Evolutionary conservation across 305 asterid species (phyloP).

Genomic region (Rubia tinctorum): DNA sequence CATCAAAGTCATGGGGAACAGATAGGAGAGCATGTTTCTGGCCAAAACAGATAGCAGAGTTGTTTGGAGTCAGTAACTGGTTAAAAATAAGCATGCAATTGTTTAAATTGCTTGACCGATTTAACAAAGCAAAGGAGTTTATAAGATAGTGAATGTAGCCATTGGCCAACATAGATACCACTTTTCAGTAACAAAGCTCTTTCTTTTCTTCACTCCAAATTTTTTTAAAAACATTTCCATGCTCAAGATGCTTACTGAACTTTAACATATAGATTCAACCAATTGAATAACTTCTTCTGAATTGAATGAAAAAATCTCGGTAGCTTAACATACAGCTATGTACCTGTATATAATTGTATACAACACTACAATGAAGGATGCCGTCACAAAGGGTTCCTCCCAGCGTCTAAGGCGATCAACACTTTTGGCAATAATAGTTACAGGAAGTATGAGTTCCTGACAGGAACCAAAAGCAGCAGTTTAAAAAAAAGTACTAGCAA

Average conservation of each 20-base stretch:
- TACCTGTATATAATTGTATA: slow-evolving; percentile 85
- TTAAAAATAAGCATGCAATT: neutral
- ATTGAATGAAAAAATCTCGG: slow-evolving; percentile 2
- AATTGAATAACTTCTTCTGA: neutral
- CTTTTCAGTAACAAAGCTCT: neutral
- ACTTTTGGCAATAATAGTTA: slow-evolving; percentile 51
- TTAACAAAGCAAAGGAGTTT: slow-evolving; percentile 1
- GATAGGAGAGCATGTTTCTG: slow-evolving; percentile 80
- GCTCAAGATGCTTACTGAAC: neutral
- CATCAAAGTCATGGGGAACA: slow-evolving; percentile 78
- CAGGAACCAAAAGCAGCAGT: neutral
- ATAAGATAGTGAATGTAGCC: neutral
- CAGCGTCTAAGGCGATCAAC: slow-evolving; percentile 76
- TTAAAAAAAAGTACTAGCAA: neutral
- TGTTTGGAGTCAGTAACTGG: slow-evolving; percentile 8
- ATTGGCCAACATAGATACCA: neutral
- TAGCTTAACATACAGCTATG: slow-evolving; percentile 10
- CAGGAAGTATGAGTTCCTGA: slow-evolving; percentile 55
- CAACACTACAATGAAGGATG: slow-evolving; percentile 66
- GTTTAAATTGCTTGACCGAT: neutral
- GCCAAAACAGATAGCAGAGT: slow-evolving; percentile 18
- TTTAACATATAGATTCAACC: neutral
- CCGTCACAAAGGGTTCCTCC: slow-evolving; percentile 88
- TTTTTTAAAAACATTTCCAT: neutral
- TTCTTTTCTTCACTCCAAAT: neutral